Evolutionary conservation across 1,139 yeast species (phyloP), one percentile per base, ranked within the genome.

Genomic region (Geotrichum siamense): DNA sequence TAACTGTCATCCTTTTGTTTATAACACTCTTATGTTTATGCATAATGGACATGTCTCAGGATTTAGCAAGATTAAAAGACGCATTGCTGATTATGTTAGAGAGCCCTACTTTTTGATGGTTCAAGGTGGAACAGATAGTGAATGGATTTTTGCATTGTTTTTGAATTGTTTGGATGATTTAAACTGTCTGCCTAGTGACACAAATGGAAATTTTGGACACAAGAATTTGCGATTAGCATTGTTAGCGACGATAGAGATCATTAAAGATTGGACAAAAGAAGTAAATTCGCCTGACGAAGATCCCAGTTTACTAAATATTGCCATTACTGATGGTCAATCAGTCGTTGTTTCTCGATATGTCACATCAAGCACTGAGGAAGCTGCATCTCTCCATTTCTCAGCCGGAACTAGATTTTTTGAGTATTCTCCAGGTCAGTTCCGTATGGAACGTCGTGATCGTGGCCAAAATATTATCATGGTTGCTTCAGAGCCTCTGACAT

Each of bases 111-210:
- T 91, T 58, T 67, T 85, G 28, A 72, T 69, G 43, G 77, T 91
- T 37, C 96, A 91, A 60, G 98, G 98, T 0, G 78, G 94, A 28
- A 91, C 98, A 0, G 98, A 91, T 61, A 82, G 94, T 1, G 98
- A 91, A 62, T 89, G 96, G 66, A 82, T 93, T 44, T 91, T 89
- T 72, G 96, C 96, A 1, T 68, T 91, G 46, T 86, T 79, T 56
- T 67, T 91, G 51, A 94, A 91, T 58, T 78, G 86, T 8, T 67
- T 91, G 48, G 75, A 72, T 48, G 76, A 76, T 52, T 70, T 83
- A 71, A 97, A 97, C 1, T 73, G 70, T 54, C 80, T 87, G 55
- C 91, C 96, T 5, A 64, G 67, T 8, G 61, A 63, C 12, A 55
- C 60, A 2, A 56, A 62, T 9, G 75, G 76, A 16, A 56, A 65